These are phyloP conservation scores for Nymphaea colorata DNA, from an alignment of 164 flowering plant species.

Conservation along the genomic window DNA sequence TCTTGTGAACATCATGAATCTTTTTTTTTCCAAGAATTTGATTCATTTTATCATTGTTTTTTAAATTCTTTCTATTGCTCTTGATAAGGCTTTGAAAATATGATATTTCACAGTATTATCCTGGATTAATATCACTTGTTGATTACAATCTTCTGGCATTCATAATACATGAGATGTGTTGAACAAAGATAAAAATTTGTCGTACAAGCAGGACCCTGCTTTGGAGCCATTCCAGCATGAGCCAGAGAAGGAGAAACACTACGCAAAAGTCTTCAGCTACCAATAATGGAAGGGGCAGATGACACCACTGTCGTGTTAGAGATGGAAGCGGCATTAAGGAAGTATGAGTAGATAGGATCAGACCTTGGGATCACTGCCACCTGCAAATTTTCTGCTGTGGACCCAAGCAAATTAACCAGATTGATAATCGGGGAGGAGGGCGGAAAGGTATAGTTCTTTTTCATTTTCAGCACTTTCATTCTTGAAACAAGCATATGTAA, in stretches of 20 bases:
- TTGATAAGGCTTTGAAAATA: no score
- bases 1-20: no score
- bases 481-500: no score
- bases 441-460: slow-evolving; percentile 7
- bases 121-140: no score
- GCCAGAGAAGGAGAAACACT: slow-evolving; percentile 57
- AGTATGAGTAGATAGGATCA: slow-evolving; percentile 47
- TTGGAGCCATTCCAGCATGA: slow-evolving; percentile 63
- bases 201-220: slow-evolving; percentile 45
- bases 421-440: slow-evolving; percentile 70
- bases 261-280: slow-evolving; percentile 43
- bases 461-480: neutral
- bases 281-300: slow-evolving; percentile 25
- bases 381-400: slow-evolving; percentile 45
- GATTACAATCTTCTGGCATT: no score
- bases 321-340: slow-evolving; percentile 62
- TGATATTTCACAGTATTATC: no score
- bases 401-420: slow-evolving; percentile 64
- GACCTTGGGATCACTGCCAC: slow-evolving; percentile 59
- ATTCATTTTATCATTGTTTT: no score
- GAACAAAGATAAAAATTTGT: neutral
- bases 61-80: no score
- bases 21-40: no score
- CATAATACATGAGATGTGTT: neutral
- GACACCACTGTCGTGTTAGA: slow-evolving; percentile 43